These are phyloP conservation scores for Leccinum barrowsii DNA, from an alignment of 768 basidiomycete genomes.

Conservation along the genomic window DNA sequence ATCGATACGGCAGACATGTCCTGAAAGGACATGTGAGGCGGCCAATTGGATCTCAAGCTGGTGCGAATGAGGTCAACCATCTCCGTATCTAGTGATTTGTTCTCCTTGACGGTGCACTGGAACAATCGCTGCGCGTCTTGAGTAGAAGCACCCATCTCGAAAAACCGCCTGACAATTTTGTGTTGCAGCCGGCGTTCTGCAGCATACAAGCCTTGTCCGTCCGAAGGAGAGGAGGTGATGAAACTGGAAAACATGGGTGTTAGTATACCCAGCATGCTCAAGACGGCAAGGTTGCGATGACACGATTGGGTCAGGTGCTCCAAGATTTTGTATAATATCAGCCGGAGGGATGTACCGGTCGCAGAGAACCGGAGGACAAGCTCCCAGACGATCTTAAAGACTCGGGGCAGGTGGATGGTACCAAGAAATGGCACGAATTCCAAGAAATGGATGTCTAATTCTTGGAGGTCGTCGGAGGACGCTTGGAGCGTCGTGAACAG, in stretches of 20 bases:
- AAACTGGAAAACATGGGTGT: slow-evolving; percentile 41
- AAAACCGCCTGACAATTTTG: slow-evolving; percentile 61
- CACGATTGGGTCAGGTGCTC: slow-evolving; percentile 57
- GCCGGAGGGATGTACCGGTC: slow-evolving; percentile 43
- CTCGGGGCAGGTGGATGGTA: slow-evolving; percentile 55
- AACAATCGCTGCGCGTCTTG: slow-evolving; percentile 64
- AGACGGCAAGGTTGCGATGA: slow-evolving; percentile 68
- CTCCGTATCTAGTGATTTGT: slow-evolving; percentile 55
- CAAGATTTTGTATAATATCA: slow-evolving; percentile 55
- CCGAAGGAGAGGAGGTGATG: slow-evolving; percentile 20
- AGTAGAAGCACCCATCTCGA: slow-evolving; percentile 73
- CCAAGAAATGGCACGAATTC: slow-evolving; percentile 39
- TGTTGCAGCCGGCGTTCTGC: slow-evolving; percentile 53
- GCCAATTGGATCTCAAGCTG: slow-evolving; percentile 75
- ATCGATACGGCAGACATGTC: slow-evolving; percentile 49
- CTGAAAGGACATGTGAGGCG: slow-evolving; percentile 72
- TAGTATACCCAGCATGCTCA: slow-evolving; percentile 58
- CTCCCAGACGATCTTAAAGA: slow-evolving; percentile 58
- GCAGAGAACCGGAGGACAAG: slow-evolving; percentile 36
- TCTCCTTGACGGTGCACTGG: slow-evolving; percentile 47
- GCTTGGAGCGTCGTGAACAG: slow-evolving; percentile 49
- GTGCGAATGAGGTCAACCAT: slow-evolving; percentile 67
- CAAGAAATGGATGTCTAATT: slow-evolving; percentile 40
- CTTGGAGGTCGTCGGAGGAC: slow-evolving; percentile 37
- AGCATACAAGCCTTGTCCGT: slow-evolving; percentile 4